These are phyloP conservation scores for Rhizopogon sp. DNA, from an alignment of 768 basidiomycete species.

Conservation along the genomic window DNA sequence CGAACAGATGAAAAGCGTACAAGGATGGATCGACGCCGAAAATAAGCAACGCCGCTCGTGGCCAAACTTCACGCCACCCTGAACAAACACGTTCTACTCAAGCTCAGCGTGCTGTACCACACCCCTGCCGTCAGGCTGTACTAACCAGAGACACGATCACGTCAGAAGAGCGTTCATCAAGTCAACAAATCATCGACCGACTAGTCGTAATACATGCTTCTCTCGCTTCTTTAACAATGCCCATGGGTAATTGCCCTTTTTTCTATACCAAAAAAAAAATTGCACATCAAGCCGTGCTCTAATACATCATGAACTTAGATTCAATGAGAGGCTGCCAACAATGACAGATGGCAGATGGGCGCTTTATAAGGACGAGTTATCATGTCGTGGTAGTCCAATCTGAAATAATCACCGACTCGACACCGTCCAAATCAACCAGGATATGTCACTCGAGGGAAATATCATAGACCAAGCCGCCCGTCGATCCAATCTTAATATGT, in stretches of 20 bases:
- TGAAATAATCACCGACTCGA: neutral
- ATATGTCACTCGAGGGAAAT: neutral
- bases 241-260: too few relatives aligned
- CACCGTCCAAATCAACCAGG: neutral
- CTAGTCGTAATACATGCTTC: neutral
- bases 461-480: neutral
- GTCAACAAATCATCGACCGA: too few relatives aligned
- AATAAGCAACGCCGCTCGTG: slow-evolving; percentile 9
- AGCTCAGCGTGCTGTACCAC: too few relatives aligned
- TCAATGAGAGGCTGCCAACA: too few relatives aligned
- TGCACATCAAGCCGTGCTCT: too few relatives aligned
- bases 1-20: slow-evolving; percentile 21
- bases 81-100: slow-evolving; percentile 5
- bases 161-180: too few relatives aligned
- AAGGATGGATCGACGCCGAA: slow-evolving; percentile 9
- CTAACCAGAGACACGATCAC: too few relatives aligned
- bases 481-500: neutral
- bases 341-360: too few relatives aligned
- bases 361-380: too few relatives aligned
- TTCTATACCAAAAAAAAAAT: too few relatives aligned
- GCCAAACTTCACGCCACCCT: slow-evolving; percentile 25
- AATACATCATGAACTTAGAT: too few relatives aligned
- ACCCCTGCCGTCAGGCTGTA: too few relatives aligned
- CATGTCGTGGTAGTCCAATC: neutral
- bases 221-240: neutral